Conservation (phyloP, 2,329 filamentous ascomycete species). For the Fusarium clavum region DNA sequence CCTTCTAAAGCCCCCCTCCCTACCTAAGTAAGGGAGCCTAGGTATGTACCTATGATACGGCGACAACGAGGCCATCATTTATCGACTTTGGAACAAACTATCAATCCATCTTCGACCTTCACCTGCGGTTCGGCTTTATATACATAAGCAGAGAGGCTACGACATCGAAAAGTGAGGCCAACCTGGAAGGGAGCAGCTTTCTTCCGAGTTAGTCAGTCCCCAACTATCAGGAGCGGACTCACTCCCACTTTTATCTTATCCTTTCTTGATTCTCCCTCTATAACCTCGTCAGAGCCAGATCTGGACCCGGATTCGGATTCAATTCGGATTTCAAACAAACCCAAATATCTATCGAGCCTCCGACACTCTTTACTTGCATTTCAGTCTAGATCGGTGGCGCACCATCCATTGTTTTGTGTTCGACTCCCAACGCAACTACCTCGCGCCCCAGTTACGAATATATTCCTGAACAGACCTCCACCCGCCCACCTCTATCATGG, state of each 20-base stretch:
- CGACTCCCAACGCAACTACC: slow-evolving; percentile 7
- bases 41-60: neutral
- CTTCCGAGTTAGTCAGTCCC: slow-evolving; percentile 17
- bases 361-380: slow-evolving; percentile 5
- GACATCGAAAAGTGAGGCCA: slow-evolving; percentile 23
- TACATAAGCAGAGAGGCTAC: slow-evolving; percentile 7
- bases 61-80: slow-evolving; percentile 13
- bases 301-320: neutral
- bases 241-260: neutral
- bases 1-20: neutral
- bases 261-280: slow-evolving; percentile 2
- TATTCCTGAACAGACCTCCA: slow-evolving; percentile 2
- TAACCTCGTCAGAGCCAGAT: neutral
- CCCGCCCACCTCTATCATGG: slow-evolving; percentile 68
- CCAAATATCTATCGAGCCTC: neutral
- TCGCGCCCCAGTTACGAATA: slow-evolving; percentile 12
- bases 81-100: slow-evolving; percentile 7
- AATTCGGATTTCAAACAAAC: neutral
- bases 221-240: slow-evolving; percentile 5
- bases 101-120: neutral
- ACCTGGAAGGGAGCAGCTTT: slow-evolving; percentile 13
- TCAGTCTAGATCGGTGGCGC: slow-evolving; percentile 24
- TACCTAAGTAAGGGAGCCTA: neutral
- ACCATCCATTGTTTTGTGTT: slow-evolving; percentile 25
- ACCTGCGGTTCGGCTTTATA: neutral